Conservation (phyloP, 805 yeast genomes). For the Scheffersomyces ergatensis region DNA sequence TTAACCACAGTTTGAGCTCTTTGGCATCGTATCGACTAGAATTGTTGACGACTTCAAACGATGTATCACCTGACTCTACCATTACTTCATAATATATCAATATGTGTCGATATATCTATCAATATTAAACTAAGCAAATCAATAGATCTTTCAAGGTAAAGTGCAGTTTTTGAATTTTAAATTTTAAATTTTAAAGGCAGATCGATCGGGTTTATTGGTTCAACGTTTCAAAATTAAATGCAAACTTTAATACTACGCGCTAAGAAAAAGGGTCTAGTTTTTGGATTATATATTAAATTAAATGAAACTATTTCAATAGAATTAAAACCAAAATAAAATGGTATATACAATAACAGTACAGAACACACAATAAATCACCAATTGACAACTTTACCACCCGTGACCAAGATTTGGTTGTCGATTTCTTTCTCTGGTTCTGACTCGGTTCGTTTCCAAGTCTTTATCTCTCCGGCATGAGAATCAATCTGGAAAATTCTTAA, state of each 20-base stretch:
- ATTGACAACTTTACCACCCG: slow-evolving; percentile 33
- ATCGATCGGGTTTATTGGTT: no score
- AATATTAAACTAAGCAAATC: no score
- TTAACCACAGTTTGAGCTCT: slow-evolving; percentile 36
- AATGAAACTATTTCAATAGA: no score
- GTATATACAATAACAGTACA: no score
- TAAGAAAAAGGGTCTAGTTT: not conserved
- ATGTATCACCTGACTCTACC: not conserved
- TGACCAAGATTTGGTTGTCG: slow-evolving; percentile 52
- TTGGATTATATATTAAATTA: no score
- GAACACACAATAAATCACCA: no score
- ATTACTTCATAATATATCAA: not conserved
- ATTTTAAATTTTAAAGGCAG: no score
- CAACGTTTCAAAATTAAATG: not conserved
- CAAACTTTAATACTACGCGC: not conserved
- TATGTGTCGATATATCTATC: no score
- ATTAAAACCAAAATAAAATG: no score
- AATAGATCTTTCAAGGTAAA: no score
- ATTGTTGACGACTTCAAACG: no score
- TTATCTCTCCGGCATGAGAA: slow-evolving; percentile 41
- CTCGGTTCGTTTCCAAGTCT: slow-evolving; percentile 74
- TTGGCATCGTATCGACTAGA: slow-evolving; percentile 8
- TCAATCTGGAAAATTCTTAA: slow-evolving; percentile 71
- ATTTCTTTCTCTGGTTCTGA: slow-evolving; percentile 41
- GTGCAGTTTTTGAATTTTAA: no score